Evolutionary conservation across 2,329 filamentous ascomycete genomes (phyloP).

Genomic region (Alternaria triticina): DNA sequence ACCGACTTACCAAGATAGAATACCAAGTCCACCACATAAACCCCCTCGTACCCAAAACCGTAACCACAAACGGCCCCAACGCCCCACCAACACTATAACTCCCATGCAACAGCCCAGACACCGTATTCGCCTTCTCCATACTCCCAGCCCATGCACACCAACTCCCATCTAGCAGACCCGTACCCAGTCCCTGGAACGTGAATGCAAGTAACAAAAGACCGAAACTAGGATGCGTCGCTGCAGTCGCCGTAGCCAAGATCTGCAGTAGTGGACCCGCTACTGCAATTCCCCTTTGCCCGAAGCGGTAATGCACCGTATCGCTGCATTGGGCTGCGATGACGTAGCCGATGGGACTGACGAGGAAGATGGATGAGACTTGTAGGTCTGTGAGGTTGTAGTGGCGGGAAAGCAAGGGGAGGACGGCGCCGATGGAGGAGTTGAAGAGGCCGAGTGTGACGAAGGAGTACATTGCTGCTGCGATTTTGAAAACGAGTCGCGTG

Average conservation of each 20-base stretch:
- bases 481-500: slow-evolving; percentile 37
- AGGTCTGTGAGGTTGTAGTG: slow-evolving; percentile 54
- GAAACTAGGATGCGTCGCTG: slow-evolving; percentile 43
- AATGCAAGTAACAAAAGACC: slow-evolving; percentile 40
- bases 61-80: slow-evolving; percentile 46
- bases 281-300: slow-evolving; percentile 54
- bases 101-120: slow-evolving; percentile 52
- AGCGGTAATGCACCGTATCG: slow-evolving; percentile 46
- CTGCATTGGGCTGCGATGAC: slow-evolving; percentile 51
- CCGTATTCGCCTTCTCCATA: slow-evolving; percentile 49
- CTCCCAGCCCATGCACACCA: slow-evolving; percentile 56
- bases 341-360: slow-evolving; percentile 54
- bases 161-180: slow-evolving; percentile 52
- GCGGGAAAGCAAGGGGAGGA: slow-evolving; percentile 46
- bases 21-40: slow-evolving; percentile 51
- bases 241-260: slow-evolving; percentile 35
- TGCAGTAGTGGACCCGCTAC: slow-evolving; percentile 50
- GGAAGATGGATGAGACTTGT: slow-evolving; percentile 55
- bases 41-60: slow-evolving; percentile 32
- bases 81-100: slow-evolving; percentile 50
- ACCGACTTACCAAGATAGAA: no score
- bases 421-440: slow-evolving; percentile 39
- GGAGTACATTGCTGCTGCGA: slow-evolving; percentile 63
- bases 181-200: slow-evolving; percentile 46
- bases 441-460: slow-evolving; percentile 62